Evolutionary conservation across 495 filamentous ascomycete genomes (phyloP), one percentile per base, ranked within the genome.

Genomic region (Chaetomium tenue): DNA sequence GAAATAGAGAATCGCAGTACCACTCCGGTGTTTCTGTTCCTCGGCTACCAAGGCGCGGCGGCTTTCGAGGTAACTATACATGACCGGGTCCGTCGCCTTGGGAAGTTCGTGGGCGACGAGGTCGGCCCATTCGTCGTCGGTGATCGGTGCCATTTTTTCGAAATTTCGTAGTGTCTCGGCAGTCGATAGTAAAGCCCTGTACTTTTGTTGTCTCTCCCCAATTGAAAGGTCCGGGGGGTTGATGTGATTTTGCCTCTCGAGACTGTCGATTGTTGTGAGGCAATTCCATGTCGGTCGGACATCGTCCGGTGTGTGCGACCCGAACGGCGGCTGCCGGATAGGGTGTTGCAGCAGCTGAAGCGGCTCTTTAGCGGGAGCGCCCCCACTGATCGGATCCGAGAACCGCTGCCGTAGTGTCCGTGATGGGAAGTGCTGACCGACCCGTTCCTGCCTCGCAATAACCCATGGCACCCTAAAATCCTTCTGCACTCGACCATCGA

Each of bases 11-110:
- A 37, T 66, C 55, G 46, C 30, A 28, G 18, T 72, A 92, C 90
- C 92, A 75, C 91, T 93, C 53, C 93, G 85, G 64, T 90, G 85
- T 67, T 88, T 88, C 67, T 88, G 86, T 72, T 98, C 94, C 68
- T 93, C 82, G 8, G 78, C 81, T 55, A 96, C 89, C 50, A 97
- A 79, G 11, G 89, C 87, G 60, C 88, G 82, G n/a, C 93, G 86
- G 12, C 89, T 88, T 56, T 84, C 72, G 37, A 93, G 80, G 70
- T 95, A 96, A 64, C 90, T 84, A 60, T 89, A 86, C 48, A 96
- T 84, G 71, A 96, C 90, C 0, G 87, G 84, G 66, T 95, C 90
- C 9, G 79, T 76, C 16, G 78, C 70, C 8, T 72, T 65, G 0
- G 87, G 87, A 0, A 90, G 66, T 15, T 81, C 86, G 47, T 82